Evolutionary conservation across 228 moss, liverwort and hornwort species (phyloP), one percentile per base, ranked within the genome.

Genomic region (Sphagnum fallax): DNA sequence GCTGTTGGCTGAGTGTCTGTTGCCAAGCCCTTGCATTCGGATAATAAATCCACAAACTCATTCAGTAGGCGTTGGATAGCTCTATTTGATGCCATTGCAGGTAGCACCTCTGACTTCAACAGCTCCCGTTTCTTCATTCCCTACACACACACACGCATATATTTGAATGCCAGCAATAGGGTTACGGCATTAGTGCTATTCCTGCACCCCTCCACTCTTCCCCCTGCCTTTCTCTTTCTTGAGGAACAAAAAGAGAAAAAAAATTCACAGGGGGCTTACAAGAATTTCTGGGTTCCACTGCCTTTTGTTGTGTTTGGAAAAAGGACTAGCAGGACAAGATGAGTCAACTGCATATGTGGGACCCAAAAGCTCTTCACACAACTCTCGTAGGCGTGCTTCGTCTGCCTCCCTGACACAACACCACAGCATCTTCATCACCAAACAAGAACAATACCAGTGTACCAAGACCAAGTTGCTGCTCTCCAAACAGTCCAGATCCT

Each of bases 61-160:
- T 81, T 90, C 71, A 95, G 83, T 63, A 95, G 79, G 71, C 92
- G 90, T 77, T 95, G 95, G 71, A 95, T 88, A 16, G 88, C 75
- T 70, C 90, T 78, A 63, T 95, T 95, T 9, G 92, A 89, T 74
- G 92, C 95, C 92, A 95, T 95, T 70, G 92, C 92, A 77, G 95
- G 95, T 80, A 95, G 69, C 52, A 95, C 92, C 63, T 90, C 90
- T 63, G 83, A 80, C 78, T 81, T 89, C 6, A 95, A 90, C 73
- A 95, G 67, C 64, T 92, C 86, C 63, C 89, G 89, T 71, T 91
- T 95, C 69, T 83, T 91, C 77, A 89, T 78, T 53, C 95, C 86
- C 86, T 86, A 72, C 55, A 55, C 55, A 55, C 55, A 55, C 32
- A 55, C 53, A 55, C 32, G 2, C 32, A 32, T 1, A 32, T 32